Conservation (phyloP, 331 rosid genomes). For the Pyracantha coccinea region DNA sequence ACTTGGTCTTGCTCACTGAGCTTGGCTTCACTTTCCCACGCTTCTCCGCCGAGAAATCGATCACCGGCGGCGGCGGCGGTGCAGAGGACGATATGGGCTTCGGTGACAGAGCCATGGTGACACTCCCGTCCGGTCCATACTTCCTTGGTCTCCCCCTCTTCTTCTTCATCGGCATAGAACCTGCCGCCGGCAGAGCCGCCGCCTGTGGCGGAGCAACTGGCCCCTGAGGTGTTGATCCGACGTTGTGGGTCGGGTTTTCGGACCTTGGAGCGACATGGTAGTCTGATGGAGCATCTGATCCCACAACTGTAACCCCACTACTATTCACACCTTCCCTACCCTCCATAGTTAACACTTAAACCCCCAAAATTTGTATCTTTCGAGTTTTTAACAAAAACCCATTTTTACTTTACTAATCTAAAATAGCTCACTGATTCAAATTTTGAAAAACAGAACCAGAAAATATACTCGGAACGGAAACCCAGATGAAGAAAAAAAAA, state of each 20-base stretch:
- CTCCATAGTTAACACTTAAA: conserved; percentile 61
- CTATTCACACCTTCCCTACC: conserved; percentile 60
- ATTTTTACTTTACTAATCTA: conserved; percentile 28
- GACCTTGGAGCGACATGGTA: conserved; percentile 85
- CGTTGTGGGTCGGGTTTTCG: conserved; percentile 39
- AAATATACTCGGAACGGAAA: not conserved
- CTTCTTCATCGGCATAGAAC: conserved; percentile 59
- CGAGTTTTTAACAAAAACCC: conserved; percentile 34
- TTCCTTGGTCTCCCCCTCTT: conserved; percentile 96
- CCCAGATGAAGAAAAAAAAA: conserved; percentile 4
- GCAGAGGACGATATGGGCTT: conserved; percentile 89
- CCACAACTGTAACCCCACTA: conserved; percentile 93
- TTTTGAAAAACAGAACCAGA: conserved; percentile 5
- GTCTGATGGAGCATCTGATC: conserved; percentile 96
- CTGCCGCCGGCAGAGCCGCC: conserved; percentile 3
- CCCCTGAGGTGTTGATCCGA: conserved; percentile 42
- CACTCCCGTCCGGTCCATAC: conserved; percentile 84
- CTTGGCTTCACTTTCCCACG: conserved; percentile 72
- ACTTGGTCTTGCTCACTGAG: conserved; percentile 68
- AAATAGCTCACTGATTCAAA: not conserved
- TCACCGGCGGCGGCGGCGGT: conserved; percentile 63
- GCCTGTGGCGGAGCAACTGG: conserved; percentile 24
- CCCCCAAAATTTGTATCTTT: conserved; percentile 22
- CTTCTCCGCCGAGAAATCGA: conserved; percentile 88
- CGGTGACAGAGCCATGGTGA: conserved; percentile 68